Evolutionary conservation across 108 stramenopile species (phyloP).

Genomic region (Cyclostephanos tholiformis): DNA sequence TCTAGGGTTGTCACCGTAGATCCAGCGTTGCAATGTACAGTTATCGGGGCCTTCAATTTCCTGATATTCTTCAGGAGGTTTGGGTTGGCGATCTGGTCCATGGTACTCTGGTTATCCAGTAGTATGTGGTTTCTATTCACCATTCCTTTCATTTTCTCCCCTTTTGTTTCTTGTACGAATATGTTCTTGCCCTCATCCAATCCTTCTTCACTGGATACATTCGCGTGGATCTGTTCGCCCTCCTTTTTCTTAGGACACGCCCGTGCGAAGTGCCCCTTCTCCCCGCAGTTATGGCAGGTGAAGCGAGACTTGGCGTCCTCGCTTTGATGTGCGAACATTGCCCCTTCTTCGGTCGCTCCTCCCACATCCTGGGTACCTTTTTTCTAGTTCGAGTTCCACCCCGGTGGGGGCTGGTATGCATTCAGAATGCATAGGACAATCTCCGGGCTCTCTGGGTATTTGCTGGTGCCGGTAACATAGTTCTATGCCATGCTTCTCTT

Average conservation of each 20-base stretch:
- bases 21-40: slow-evolving; percentile 27
- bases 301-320: not conserved
- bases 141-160: no score
- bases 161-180: no score
- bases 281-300: not conserved
- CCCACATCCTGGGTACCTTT: not conserved
- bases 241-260: no score
- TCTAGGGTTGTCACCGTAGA: not conserved
- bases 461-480: not conserved
- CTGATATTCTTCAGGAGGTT: slow-evolving; percentile 7
- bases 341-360: not conserved
- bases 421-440: not conserved
- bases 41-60: not conserved
- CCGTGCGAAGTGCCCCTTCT: no score
- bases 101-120: not conserved
- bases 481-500: not conserved
- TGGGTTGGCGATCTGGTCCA: not conserved
- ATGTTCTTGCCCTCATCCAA: no score
- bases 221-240: not conserved
- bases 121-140: not conserved
- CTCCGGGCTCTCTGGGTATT: slow-evolving; percentile 3
- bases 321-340: not conserved
- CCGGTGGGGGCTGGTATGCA: not conserved
- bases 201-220: not conserved
- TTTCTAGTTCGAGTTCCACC: no score